Evolutionary conservation across 2,329 filamentous ascomycete genomes (phyloP), one percentile per base, ranked within the genome.

Genomic region (Arthrobotrys pseudoclavata): DNA sequence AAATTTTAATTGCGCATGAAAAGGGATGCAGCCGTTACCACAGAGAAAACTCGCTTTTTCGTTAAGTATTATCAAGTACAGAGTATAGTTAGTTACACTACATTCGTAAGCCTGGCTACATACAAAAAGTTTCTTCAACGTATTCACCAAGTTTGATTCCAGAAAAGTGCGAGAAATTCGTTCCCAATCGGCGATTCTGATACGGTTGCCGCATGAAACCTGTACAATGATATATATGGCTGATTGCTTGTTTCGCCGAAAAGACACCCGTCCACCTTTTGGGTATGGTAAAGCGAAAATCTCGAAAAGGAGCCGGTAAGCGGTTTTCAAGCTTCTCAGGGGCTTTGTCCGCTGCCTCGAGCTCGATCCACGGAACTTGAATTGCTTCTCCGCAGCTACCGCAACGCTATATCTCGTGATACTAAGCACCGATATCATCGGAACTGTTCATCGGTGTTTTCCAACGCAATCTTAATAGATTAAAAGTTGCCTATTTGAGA

Each of bases 401-500:
- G 7, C 18, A 53, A 40, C 42, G 26, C 40, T 55, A 63, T 69
- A 66, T 67, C 61, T 66, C 40, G 48, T 62, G 52, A 64, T 50
- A 20, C 18, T 70, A 70, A 50, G 47, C n/a, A 37, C 31, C 45
- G 15, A 40, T 72, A 37, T 40, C 57, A 52, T 66, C 60, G 69
- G 69, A 40, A 63, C 50, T 15, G 45, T 31, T 42, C 55, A 50
- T 50, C 60, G 69, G 50, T 29, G 48, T 50, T 42, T 26, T 42
- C 37, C 26, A 47, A 61, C 22, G 69, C 34, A 71, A 77, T 77
- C 62, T 71, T 68, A 61, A 61, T 69, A 67, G 37, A 70, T 67
- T 71, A 62, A 67, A 66, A 61, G 34, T 62, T 60, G 12, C 62
- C 61, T 48, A 4, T 74, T 74, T 61, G 45, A 37, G 62, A 74